phyloP scores from a whole-genome alignment of 169 alveolate species.

The Eimeria brunetti region DNA sequence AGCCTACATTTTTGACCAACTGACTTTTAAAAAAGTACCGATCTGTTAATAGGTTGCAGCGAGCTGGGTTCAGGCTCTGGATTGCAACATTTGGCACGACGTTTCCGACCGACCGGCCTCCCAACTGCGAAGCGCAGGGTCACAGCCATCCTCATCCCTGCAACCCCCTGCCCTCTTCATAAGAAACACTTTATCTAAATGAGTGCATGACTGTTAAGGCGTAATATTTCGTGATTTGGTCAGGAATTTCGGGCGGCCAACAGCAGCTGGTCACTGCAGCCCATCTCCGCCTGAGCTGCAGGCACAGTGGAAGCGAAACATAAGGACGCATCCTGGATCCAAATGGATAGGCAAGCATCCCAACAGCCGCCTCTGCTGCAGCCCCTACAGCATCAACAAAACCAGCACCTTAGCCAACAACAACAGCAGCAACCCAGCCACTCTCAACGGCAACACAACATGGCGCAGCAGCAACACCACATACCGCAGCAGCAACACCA shows the following conservation, averaged over 20 bases:
- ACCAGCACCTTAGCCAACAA: neutral
- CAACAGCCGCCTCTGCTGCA: conserved; percentile 59
- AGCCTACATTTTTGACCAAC: neutral
- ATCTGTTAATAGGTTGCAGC: neutral
- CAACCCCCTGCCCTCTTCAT: neutral
- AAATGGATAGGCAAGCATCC: conserved; percentile 25
- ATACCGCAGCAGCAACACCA: neutral
- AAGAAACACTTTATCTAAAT: neutral
- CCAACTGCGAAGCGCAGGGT: conserved; percentile 19
- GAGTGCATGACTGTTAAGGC: neutral
- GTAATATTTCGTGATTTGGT: neutral
- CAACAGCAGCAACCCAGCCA: conserved; percentile 13
- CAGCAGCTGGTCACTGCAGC: conserved; percentile 19
- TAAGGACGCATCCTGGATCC: neutral
- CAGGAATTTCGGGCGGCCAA: neutral
- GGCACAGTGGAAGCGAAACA: neutral
- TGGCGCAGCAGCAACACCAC: conserved; percentile 2
- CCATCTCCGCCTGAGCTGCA: neutral
- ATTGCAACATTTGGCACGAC: neutral
- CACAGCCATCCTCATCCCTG: neutral
- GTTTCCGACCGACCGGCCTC: conserved; percentile 2
- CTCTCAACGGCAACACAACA: neutral
- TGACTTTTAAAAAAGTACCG: neutral
- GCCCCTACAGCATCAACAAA: conserved; percentile 30
- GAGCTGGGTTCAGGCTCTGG: neutral